phyloP scores from a whole-genome alignment of 1,139 yeast genomes.

The Zygosaccharomyces sapae region DNA sequence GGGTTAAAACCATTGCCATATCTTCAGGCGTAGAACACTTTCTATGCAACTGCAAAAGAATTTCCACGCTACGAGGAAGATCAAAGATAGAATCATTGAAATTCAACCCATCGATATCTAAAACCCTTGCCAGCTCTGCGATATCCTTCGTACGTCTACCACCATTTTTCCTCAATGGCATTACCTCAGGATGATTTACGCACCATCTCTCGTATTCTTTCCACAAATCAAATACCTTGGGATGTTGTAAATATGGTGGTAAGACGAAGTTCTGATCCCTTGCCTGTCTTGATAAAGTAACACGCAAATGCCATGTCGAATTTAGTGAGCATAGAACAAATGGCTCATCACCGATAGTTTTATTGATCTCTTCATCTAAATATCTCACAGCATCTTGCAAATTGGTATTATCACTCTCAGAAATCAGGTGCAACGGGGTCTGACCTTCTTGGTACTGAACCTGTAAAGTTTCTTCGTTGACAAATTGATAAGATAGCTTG shows the following conservation, averaged over 20 bases:
- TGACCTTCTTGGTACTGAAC: constrained; percentile 13
- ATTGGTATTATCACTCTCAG: constrained; percentile 38
- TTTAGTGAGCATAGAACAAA: constrained; percentile 67
- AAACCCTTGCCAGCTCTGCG: constrained; percentile 16
- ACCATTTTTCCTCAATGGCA: constrained; percentile 12
- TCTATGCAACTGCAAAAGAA: constrained; percentile 47
- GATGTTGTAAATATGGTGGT: constrained; percentile 72
- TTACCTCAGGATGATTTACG: constrained; percentile 41
- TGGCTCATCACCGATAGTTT: constrained; percentile 43
- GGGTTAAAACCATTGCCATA: constrained; percentile 55
- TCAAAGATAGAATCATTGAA: constrained; percentile 8
- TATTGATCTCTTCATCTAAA: constrained; percentile 42
- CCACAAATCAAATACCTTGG: constrained; percentile 71
- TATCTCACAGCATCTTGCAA: constrained; percentile 58
- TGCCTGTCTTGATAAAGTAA: constrained; percentile 76
- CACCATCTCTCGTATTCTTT: constrained; percentile 74
- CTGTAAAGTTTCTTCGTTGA: constrained; percentile 23
- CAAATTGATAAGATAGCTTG: constrained; percentile 26
- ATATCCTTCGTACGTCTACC: constrained; percentile 16
- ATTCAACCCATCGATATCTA: constrained; percentile 13
- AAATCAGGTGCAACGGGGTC: constrained; percentile 10
- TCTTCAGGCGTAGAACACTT: constrained; percentile 53
- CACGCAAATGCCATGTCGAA: constrained; percentile 63
- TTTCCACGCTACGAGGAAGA: constrained; percentile 14
- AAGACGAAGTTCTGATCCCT: constrained; percentile 67